Evolutionary conservation across 1,284 basidiomycete genomes (phyloP).

Genomic region (Bjerkandera adusta): DNA sequence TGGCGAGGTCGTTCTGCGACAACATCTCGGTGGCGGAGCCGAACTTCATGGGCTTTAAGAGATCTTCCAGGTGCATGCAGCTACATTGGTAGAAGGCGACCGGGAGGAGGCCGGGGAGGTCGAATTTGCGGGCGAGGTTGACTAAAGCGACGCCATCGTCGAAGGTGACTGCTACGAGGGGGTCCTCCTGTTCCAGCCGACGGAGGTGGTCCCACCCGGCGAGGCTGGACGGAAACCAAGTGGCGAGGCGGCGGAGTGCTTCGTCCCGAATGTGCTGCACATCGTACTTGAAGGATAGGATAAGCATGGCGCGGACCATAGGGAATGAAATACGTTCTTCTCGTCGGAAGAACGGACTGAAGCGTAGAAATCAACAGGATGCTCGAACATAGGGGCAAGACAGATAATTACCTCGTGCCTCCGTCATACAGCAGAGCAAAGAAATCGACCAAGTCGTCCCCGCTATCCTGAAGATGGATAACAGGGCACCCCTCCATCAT

Average conservation of each 20-base stretch:
- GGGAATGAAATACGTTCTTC: neutral
- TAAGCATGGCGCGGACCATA: conserved; percentile 3
- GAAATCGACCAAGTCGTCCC: conserved; percentile 5
- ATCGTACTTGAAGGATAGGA: conserved; percentile 9
- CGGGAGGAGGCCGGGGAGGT: too few relatives aligned
- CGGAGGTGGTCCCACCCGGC: conserved; percentile 7
- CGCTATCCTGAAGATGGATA: conserved; percentile 2
- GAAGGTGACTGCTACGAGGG: too few relatives aligned
- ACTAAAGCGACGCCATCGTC: too few relatives aligned
- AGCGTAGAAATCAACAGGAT: neutral
- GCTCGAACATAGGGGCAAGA: neutral
- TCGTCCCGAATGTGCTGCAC: conserved; percentile 1
- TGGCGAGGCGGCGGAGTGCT: neutral
- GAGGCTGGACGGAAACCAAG: neutral
- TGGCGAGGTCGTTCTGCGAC: too few relatives aligned
- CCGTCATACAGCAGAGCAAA: conserved; percentile 7
- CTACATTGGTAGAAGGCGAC: too few relatives aligned
- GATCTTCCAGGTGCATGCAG: too few relatives aligned
- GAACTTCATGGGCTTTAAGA: too few relatives aligned
- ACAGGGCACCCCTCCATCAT: neutral
- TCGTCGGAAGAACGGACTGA: neutral
- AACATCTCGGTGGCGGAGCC: too few relatives aligned
- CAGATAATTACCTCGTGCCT: neutral
- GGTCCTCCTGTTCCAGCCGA: too few relatives aligned
- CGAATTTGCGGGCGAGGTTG: too few relatives aligned